Base-by-base conservation (phyloP, 148 eudicot species). In the Gaultheria prostrata region DNA sequence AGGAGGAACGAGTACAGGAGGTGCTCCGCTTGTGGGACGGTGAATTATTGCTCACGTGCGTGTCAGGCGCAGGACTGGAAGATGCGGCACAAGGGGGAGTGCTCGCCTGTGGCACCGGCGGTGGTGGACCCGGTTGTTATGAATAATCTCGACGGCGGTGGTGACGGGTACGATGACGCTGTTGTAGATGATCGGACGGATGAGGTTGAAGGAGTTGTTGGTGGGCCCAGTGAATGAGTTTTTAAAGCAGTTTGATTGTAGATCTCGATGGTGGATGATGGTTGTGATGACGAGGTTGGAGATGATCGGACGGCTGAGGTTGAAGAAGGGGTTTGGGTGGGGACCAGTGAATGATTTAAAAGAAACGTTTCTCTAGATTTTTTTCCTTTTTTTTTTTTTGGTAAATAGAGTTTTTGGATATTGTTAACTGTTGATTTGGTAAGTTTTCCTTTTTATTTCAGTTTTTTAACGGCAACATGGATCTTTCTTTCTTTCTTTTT, bases 51-150 rank as follows among this genome's bases (percentile, higher is more conserved):
- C 88, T 93, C 97, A 4, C 90, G 97, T 56, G 93, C 89, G 35
- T 93, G 97, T 85, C 97, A 93, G 81, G 91, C 93, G 85, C 89
- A 84, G 1, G 97, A 93, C 73, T 93, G 97, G 97, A 92, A 90
- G 89, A 45, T 90, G 81, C 85, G 92, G 83, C 95, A 93, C 48
- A 91, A 91, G 83, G 86, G 50, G 67, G 92, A 89, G 77, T 93
- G 97, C 67, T 77, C 89, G 11, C 91, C 93, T 17, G 45, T 89
- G 81, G 88, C 59, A 0, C 21, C 20, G 26, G 33, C 59, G 3
- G 59, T 56, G 26, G 33, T 87, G 79, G 87, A 85, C 15, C 78
- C 79, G 80, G 4, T 63, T 24, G 70, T 10, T 1, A 79, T 87
- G 89, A 78, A 70, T 3, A 84, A 85, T 26, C 85, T 26, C 15